Evolutionary conservation across 257 asterid species (phyloP), one percentile per base, ranked within the genome.

Genomic region (Cordia subcordata): DNA sequence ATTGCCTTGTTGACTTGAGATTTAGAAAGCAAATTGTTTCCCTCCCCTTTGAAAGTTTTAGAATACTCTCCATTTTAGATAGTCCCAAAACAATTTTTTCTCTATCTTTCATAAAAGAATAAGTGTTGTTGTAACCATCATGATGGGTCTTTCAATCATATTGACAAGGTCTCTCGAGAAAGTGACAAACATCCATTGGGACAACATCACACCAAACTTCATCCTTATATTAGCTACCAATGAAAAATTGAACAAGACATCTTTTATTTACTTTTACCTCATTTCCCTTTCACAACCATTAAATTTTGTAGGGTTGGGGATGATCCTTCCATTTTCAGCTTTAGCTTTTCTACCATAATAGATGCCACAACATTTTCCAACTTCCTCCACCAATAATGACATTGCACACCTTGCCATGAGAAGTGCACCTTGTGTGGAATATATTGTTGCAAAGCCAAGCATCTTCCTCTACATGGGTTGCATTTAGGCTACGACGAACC

Each of bases 151-250:
- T 68, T 47, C 22, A 15, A 61, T 68, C 58, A 37, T 60, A 61
- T 47, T 61, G 67, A 46, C 62, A 60, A 0, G 67, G 53, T 33
- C 58, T 16, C 8, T 47, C 60, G 15, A 54, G 58, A 15, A 68
- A 19, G 39, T 63, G 75, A 42, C 54, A 70, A 10, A 62, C 63
- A 46, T 64, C 67, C 59, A 65, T 53, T 6, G 54, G 60, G 8
- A 70, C 22, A 70, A 70, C 63, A 64, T 59, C 56, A 57, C 65
- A 69, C 39, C 47, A 35, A 15, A 64, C 58, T 33, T 59, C 63
- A 44, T 70, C 62, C 4, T 45, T 45, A 27, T 70, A 64, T 9
- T 44, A 62, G 3, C 15, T 57, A 0, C 53, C 64, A 58, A 61
- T 50, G 0, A 23, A 71, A 27, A 71, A 65, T 21, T 60, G 51